A percentile compares a stretch with the other conserved stretches of the same genome.
These are phyloP conservation scores for Candida suzukii DNA, from an alignment of 805 yeast genomes.

Conservation along the genomic window DNA sequence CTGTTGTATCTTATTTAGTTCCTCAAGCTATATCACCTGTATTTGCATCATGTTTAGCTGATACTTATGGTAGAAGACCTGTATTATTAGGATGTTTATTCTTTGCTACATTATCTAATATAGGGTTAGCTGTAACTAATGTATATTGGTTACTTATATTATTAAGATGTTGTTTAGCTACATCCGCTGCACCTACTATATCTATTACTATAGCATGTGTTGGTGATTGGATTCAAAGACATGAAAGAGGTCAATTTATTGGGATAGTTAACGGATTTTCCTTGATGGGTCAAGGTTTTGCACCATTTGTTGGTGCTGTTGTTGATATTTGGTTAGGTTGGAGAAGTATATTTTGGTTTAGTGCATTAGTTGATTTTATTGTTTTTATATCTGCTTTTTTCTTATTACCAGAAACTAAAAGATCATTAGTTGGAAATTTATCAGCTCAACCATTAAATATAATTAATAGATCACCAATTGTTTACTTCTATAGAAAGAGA, in stretches of 20 bases:
- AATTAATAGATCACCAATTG: constrained; percentile 39
- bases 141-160: constrained; percentile 57
- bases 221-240: constrained; percentile 64
- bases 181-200: constrained; percentile 69
- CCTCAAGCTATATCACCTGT: constrained; percentile 77
- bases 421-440: constrained; percentile 71
- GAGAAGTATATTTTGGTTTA: constrained; percentile 76
- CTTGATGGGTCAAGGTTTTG: constrained; percentile 68
- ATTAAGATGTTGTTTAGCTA: constrained; percentile 69
- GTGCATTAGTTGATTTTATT: constrained; percentile 55
- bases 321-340: constrained; percentile 52
- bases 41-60: constrained; percentile 62
- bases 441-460: constrained; percentile 42
- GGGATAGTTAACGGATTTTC: constrained; percentile 62
- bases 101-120: constrained; percentile 52
- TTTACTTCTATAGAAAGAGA: constrained; percentile 21
- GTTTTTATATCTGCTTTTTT: constrained; percentile 27
- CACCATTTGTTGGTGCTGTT: constrained; percentile 61
- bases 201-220: constrained; percentile 64
- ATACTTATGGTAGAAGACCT: constrained; percentile 67
- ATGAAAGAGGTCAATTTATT: constrained; percentile 62
- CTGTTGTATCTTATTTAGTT: constrained; percentile 70
- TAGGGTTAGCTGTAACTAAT: constrained; percentile 57
- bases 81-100: constrained; percentile 46
- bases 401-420: constrained; percentile 67